These are phyloP conservation scores for Heliocybe sulcata DNA, from an alignment of 1,284 basidiomycete species.

Conservation along the genomic window DNA sequence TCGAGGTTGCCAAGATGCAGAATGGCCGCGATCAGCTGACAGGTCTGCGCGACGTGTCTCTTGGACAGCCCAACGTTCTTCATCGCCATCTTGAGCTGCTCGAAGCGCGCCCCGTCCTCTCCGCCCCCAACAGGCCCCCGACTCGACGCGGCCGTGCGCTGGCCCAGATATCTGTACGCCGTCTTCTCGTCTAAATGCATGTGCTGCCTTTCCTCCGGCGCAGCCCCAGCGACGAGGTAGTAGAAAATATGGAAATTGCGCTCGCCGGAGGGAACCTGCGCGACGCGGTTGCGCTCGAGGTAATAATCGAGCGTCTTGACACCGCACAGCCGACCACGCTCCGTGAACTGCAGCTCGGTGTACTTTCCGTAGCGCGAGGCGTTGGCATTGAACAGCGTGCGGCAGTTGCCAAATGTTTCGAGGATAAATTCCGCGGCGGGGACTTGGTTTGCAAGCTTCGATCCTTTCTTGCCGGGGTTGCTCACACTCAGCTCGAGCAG, in stretches of 20 bases:
- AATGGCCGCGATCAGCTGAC: conserved; percentile 91
- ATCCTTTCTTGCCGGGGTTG: conserved; percentile 90
- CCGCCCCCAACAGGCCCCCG: conserved; percentile 16
- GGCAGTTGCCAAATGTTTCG: conserved; percentile 87
- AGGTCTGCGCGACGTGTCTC: conserved; percentile 88
- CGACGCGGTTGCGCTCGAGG: conserved; percentile 83
- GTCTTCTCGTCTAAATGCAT: conserved; percentile 77
- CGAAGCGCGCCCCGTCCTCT: conserved; percentile 79
- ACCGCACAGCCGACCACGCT: conserved; percentile 83
- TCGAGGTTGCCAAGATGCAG: conserved; percentile 95
- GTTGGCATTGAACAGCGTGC: conserved; percentile 86
- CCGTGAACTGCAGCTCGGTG: conserved; percentile 90
- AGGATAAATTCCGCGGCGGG: conserved; percentile 94
- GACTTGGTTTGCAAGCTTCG: conserved; percentile 79
- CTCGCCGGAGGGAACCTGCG: conserved; percentile 77
- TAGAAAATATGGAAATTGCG: conserved; percentile 98
- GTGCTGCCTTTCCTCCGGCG: conserved; percentile 81
- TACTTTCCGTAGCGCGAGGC: conserved; percentile 92
- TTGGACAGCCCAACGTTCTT: conserved; percentile 92
- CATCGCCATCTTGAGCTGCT: conserved; percentile 90
- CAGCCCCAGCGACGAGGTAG: conserved; percentile 88
- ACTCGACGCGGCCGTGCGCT: conserved; percentile 35
- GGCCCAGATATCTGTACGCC: conserved; percentile 80
- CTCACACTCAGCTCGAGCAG: conserved; percentile 85
- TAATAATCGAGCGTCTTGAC: conserved; percentile 97